Evolutionary conservation across 1,284 basidiomycete genomes (phyloP), one percentile per base, ranked within the genome.

Genomic region (Spongiforma sp.): DNA sequence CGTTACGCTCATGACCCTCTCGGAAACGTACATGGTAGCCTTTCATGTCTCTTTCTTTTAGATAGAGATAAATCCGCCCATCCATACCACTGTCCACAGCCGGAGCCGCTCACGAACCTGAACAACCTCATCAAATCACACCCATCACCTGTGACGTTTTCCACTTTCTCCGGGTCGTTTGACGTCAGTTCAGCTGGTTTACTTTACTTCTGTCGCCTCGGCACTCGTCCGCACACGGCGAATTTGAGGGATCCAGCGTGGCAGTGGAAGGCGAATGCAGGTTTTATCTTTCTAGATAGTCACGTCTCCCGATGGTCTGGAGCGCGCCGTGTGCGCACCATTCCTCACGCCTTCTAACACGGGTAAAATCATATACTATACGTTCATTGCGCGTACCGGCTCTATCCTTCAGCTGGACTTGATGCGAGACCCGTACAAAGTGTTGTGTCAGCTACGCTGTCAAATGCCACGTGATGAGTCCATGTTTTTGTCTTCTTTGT

Each of bases 1-100:
- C 2, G 99, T 99, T 75, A 95, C 93, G 17, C 86, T 98, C 64
- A 99, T 99, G 85, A 92, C 93, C 48, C 96, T 99, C 86, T 99
- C 53, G 96, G 99, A 74, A 98, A 98, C 81, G 93, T 95, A 69
- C 59, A 91, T 82, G 56, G 39, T n/a, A 21, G 36, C 28, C 41
- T 37, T 48, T 41, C 46, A 36, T n/a, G 15, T 28, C 24, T 26
- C 17, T 32, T 32, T 62, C 46, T 6, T 34, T 28, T n/a, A 28
- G 24, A n/a, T n/a, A n/a, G n/a, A n/a, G n/a, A n/a, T n/a, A n/a
- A n/a, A n/a, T n/a, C n/a, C n/a, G n/a, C n/a, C n/a, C n/a, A n/a
- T n/a, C n/a, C n/a, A n/a, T n/a, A n/a, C n/a, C n/a, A n/a, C n/a
- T n/a, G n/a, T n/a, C n/a, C n/a, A n/a, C 61, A 96, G 94, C 97